Conservation (phyloP, 225 moss, liverwort and hornwort genomes). For the Physcomitrium patens region DNA sequence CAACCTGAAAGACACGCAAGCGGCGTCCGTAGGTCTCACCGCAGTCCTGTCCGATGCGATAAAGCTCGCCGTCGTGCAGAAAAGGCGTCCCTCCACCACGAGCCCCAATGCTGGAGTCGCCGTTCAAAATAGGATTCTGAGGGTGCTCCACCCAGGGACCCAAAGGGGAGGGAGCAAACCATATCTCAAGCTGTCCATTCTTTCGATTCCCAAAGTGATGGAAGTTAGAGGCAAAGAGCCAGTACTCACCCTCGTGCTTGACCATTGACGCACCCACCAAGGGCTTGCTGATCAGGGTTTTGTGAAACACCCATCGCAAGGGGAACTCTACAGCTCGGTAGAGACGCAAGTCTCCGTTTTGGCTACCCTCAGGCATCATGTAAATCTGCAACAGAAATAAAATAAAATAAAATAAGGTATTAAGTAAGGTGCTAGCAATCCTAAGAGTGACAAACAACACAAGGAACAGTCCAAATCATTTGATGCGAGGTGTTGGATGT, state of each 20-base stretch:
- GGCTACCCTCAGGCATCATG: conserved; percentile 81
- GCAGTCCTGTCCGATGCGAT: conserved; percentile 73
- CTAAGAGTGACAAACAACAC: not conserved
- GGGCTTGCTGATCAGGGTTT: conserved; percentile 57
- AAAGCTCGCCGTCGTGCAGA: conserved; percentile 56
- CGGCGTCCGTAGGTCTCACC: conserved; percentile 63
- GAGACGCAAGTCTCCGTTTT: conserved; percentile 66
- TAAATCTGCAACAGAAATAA: conserved; percentile 48
- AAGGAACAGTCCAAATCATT: too few species aligned
- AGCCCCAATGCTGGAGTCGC: conserved; percentile 54
- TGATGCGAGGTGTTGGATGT: too few species aligned
- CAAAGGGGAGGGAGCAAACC: conserved; percentile 56
- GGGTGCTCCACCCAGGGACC: conserved; percentile 72
- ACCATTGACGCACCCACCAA: conserved; percentile 71
- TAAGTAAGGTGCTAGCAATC: not conserved
- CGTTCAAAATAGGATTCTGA: conserved; percentile 55
- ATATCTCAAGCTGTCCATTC: conserved; percentile 75
- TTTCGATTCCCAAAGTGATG: conserved; percentile 55
- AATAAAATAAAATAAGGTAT: not conserved
- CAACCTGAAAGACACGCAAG: conserved; percentile 61
- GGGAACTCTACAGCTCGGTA: conserved; percentile 67
- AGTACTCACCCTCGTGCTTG: conserved; percentile 43
- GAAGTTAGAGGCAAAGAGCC: conserved; percentile 70
- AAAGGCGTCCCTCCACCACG: conserved; percentile 70
- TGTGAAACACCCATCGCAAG: conserved; percentile 59